Base-by-base conservation (phyloP, 768 basidiomycete species). In the Termitomyces sp. region DNA sequence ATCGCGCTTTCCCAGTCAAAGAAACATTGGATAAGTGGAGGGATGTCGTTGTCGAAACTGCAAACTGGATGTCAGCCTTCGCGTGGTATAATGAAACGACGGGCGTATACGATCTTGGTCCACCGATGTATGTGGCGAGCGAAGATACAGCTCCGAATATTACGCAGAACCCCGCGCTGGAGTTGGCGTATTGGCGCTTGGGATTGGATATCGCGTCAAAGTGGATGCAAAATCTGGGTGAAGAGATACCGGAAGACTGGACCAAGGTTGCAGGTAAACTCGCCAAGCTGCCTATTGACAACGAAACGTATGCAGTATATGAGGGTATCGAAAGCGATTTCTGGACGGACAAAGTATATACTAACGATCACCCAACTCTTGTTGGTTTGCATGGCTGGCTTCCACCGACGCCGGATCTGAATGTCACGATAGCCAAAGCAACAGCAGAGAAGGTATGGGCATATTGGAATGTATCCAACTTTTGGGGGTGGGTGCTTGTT, bases 21-120 rank as follows among this genome's bases (percentile, higher is more conserved):
- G 67, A 59, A 24, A 79, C 76, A 2, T 65, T 83, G 48, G 61
- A 71, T 52, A 79, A 82, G 61, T 86, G 84, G 83, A 71, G 69
- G 54, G 64, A 73, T 34, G 74, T 84, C n/a, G 73, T 84, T 5
- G 71, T 66, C 42, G 75, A 73, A 55, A 83, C 82, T 1, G 84
- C 84, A 16, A 73, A 85, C 64, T 85, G 80, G 78, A 85, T 84
- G 84, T 72, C 80, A 2, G 74, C 68, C 5, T 84, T 81, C 59
- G 81, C 81, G 20, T 83, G 77, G 75, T 75, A 67, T 59, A 84
- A 84, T 61, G 61, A 63, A 27, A 75, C 73, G 52, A 80, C 77
- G 14, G 68, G 71, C 0, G 70, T 76, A 9, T 84, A 76, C 61
- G 82, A 85, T 64, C 68, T 85, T 1, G 83, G 82, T 31, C 82